Conservation (phyloP, 2,329 filamentous ascomycete genomes). For the Hypomyces rosellus region DNA sequence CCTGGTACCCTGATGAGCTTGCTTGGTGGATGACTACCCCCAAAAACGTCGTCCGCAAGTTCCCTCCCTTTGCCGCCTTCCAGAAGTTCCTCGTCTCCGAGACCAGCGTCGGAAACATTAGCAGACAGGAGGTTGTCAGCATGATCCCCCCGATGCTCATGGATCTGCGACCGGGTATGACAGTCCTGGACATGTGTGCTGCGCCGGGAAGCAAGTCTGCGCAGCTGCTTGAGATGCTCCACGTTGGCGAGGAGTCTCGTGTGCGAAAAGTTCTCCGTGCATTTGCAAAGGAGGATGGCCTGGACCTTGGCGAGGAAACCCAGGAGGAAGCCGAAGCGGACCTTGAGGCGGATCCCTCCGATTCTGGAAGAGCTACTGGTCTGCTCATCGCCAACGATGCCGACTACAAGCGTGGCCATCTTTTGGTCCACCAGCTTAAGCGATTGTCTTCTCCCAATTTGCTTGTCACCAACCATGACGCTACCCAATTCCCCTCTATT, state of each 20-base stretch:
- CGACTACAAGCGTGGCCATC: conserved; percentile 94
- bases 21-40: conserved; percentile 98
- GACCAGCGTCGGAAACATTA: conserved; percentile 95
- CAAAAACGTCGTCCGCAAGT: conserved; percentile 91
- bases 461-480: conserved; percentile 96
- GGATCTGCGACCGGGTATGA: conserved; percentile 86
- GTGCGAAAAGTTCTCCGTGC: conserved; percentile 65
- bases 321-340: conserved; percentile 43
- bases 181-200: conserved; percentile 90
- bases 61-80: conserved; percentile 88
- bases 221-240: conserved; percentile 90
- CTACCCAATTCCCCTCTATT: conserved; percentile 89
- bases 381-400: conserved; percentile 92
- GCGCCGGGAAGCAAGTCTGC: conserved; percentile 96
- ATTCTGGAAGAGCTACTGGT: conserved; percentile 83
- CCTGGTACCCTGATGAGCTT: conserved; percentile 91
- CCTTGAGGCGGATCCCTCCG: conserved; percentile 54
- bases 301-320: conserved; percentile 43
- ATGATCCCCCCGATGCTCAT: conserved; percentile 97
- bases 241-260: conserved; percentile 83
- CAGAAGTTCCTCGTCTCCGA: conserved; percentile 98
- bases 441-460: conserved; percentile 93
- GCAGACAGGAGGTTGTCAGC: conserved; percentile 92
- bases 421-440: conserved; percentile 97
- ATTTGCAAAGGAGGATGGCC: conserved; percentile 55